Evolutionary conservation across 2,329 filamentous ascomycete genomes (phyloP).

Genomic region (Talaromyces atroroseus): DNA sequence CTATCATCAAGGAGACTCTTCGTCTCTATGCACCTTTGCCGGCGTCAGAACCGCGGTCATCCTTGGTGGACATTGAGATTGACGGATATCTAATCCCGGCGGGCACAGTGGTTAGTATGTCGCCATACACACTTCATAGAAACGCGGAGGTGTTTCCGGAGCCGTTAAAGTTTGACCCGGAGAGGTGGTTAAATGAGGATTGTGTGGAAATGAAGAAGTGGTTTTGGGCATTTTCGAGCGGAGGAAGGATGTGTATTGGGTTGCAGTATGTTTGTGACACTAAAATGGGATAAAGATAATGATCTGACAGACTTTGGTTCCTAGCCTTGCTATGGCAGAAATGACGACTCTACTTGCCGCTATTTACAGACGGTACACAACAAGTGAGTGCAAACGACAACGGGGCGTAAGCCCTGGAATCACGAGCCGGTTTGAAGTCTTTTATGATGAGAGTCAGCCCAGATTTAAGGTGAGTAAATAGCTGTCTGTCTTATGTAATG

Average conservation of each 20-base stretch:
- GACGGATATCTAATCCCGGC: slow-evolving; percentile 30
- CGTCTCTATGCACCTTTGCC: slow-evolving; percentile 48
- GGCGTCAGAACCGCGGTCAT: slow-evolving; percentile 43
- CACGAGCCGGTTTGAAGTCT: slow-evolving; percentile 39
- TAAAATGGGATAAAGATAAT: not conserved
- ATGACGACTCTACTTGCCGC: slow-evolving; percentile 45
- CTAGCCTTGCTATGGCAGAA: slow-evolving; percentile 47
- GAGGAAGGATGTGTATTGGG: slow-evolving; percentile 38
- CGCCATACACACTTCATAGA: slow-evolving; percentile 30
- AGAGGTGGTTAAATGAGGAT: slow-evolving; percentile 25
- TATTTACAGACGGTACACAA: slow-evolving; percentile 42
- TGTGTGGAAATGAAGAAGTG: slow-evolving; percentile 28
- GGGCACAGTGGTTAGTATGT: slow-evolving; percentile 29
- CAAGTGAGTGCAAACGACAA: slow-evolving; percentile 24
- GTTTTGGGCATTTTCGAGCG: slow-evolving; percentile 38
- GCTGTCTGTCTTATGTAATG: not conserved
- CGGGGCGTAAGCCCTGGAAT: slow-evolving; percentile 34
- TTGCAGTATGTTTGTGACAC: slow-evolving; percentile 23
- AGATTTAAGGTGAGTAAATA: slow-evolving; percentile 18
- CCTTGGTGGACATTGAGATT: slow-evolving; percentile 25
- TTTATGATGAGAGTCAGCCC: slow-evolving; percentile 30
- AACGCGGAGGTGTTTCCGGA: slow-evolving; percentile 27
- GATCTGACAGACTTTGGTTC: not conserved
- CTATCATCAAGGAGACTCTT: slow-evolving; percentile 48
- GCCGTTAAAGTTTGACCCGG: slow-evolving; percentile 26